Conservation (phyloP, 176 grass and related monocot genomes). For the Puya raimondii region DNA sequence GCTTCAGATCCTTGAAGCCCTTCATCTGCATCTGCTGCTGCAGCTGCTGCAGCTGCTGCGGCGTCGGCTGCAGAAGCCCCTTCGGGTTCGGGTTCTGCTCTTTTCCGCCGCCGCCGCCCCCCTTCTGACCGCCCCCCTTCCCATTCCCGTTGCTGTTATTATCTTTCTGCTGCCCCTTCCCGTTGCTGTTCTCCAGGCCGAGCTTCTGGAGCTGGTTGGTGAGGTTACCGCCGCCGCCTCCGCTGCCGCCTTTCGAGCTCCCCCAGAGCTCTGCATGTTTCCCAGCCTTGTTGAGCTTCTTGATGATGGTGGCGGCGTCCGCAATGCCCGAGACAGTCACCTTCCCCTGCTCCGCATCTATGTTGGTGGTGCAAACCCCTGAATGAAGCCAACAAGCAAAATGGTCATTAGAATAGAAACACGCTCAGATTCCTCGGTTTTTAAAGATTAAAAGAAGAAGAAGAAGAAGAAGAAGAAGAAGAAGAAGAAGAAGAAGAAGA, state of each 20-base stretch:
- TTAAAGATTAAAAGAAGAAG: background rate
- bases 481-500: too few species aligned
- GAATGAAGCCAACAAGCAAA: background rate
- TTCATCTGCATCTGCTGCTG: conserved; percentile 8
- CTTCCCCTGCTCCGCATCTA: conserved; percentile 30
- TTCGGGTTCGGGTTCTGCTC: background rate
- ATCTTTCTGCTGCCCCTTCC: background rate
- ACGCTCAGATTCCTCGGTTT: background rate
- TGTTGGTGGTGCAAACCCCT: conserved; percentile 29
- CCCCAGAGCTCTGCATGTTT: conserved; percentile 25
- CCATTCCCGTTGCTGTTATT: background rate
- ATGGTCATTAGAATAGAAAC: too few species aligned
- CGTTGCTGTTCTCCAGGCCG: background rate
- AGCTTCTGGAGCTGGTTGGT: background rate
- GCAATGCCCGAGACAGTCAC: conserved; percentile 26
- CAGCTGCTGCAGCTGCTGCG: background rate
- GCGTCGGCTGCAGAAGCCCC: background rate
- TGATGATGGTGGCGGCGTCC: conserved; percentile 18
- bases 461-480: too few species aligned
- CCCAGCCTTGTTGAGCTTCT: conserved; percentile 26
- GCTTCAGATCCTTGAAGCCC: conserved; percentile 19
- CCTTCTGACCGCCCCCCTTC: background rate
- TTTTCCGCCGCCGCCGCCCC: background rate
- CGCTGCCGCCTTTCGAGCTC: conserved; percentile 16
- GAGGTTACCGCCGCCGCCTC: background rate